Percentiles rank a stretch among this genome's conserved stretches.
Conservation (phyloP, 2,329 filamentous ascomycete genomes). For the Epichloe typhina region DNA sequence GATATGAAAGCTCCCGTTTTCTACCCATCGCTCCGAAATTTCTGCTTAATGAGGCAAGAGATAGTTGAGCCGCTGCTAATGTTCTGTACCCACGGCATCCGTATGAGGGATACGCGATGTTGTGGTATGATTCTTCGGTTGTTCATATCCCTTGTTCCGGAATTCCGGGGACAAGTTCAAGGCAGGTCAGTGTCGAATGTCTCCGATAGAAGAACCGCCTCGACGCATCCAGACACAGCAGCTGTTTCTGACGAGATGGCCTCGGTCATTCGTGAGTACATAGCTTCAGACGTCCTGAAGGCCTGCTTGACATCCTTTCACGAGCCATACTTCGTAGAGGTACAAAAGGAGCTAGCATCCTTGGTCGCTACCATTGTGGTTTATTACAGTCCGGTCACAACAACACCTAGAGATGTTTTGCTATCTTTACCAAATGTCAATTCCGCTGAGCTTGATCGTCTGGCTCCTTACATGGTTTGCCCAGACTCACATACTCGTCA, state of each 20-base stretch:
- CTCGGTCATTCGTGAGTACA: conserved; percentile 71
- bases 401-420: conserved; percentile 64
- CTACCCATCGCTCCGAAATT: conserved; percentile 56
- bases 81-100: conserved; percentile 82
- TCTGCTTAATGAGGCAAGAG: conserved; percentile 64
- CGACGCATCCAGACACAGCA: conserved; percentile 22
- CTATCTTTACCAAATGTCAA: conserved; percentile 67
- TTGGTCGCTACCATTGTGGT: conserved; percentile 78
- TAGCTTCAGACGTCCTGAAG: conserved; percentile 77
- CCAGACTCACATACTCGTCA: conserved; percentile 52
- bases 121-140: conserved; percentile 76
- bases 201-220: conserved; percentile 14
- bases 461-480: conserved; percentile 46
- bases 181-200: conserved; percentile 7
- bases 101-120: conserved; percentile 79
- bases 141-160: conserved; percentile 72
- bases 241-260: conserved; percentile 41
- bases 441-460: conserved; percentile 50
- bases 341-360: conserved; percentile 81
- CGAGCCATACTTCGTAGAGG: conserved; percentile 91
- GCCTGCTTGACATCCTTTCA: conserved; percentile 83
- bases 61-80: conserved; percentile 81
- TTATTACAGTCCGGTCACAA: conserved; percentile 56
- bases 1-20: conserved; percentile 14
- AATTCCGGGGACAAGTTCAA: conserved; percentile 41